Conservation (phyloP, 75 land plant genomes). For the Adiantum capillusveneris region DNA sequence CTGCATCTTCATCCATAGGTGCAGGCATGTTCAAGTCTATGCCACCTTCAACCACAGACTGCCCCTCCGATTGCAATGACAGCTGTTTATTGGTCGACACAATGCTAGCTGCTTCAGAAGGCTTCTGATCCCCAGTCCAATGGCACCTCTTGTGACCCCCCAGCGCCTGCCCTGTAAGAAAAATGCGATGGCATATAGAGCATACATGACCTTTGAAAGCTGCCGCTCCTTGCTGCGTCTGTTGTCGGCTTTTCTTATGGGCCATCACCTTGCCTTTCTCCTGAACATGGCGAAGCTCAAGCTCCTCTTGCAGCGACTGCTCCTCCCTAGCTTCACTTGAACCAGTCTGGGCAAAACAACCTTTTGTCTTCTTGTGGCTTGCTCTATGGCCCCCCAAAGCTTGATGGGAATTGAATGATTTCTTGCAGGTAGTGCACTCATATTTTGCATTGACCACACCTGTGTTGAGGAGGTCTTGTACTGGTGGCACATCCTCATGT, state of each 20-base stretch:
- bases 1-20: too few species aligned
- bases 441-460: slow-evolving; percentile 17
- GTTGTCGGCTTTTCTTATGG: too few species aligned
- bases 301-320: slow-evolving; percentile 4
- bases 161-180: slow-evolving; percentile 47
- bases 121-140: slow-evolving; percentile 15
- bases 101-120: background rate
- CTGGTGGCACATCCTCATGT: too few species aligned
- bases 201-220: slow-evolving; percentile 30
- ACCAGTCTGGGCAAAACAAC: slow-evolving; percentile 19
- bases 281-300: background rate
- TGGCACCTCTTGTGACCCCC: slow-evolving; percentile 63
- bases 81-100: too few species aligned
- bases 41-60: too few species aligned
- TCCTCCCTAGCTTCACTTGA: background rate
- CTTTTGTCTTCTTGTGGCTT: slow-evolving; percentile 46
- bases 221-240: background rate
- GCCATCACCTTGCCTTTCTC: background rate
- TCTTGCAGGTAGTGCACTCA: slow-evolving; percentile 37
- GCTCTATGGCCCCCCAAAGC: slow-evolving; percentile 51
- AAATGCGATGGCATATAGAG: slow-evolving; percentile 43
- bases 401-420: slow-evolving; percentile 41
- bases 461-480: too few species aligned
- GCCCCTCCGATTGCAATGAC: too few species aligned
- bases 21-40: too few species aligned